Evolutionary conservation across 257 asterid species (phyloP), one percentile per base, ranked within the genome.

Genomic region (Salvia hispanica): DNA sequence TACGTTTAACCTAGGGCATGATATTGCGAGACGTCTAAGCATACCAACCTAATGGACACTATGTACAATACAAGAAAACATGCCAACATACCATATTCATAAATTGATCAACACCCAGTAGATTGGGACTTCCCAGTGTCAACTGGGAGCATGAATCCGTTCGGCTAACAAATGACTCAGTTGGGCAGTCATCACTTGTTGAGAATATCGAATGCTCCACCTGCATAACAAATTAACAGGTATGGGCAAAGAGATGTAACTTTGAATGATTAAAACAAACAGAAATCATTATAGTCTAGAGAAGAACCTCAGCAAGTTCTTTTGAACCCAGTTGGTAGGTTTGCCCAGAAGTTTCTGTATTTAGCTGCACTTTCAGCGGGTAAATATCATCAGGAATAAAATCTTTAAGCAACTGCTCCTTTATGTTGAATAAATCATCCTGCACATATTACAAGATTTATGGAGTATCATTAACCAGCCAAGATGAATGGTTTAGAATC

Each of bases 361-460:
- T 74, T 70, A 82, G 74, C 62, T 77, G 87, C 72, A 89, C 74
- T 73, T 91, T 90, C 84, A 85, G 69, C 18, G 87, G 93, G 76
- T 84, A 85, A 58, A 74, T 77, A 76, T 88, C 92, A 79, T 88
- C 96, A 57, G 96, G 94, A 74, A 79, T 70, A 78, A 88, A 88
- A 58, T 86, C 89, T 72, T 78, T 79, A 76, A 88, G 88, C 77
- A 88, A 66, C 68, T 84, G 85, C 50, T 82, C 83, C 70, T 86
- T 82, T 21, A 86, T 69, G 79, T 63, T 74, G 70, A 80, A 72
- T 56, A 78, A 54, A 45, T 88, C 89, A 18, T 75, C 81, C 96
- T 88, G 82, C 75, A 64, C 11, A 78, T 40, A 74, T 42, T 45
- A 55, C 54, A 57, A 43, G 18, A 62, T 62, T 71, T 60, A 69